Percentiles rank a stretch among this genome's conserved stretches.
These are phyloP conservation scores for Suillus brevipes DNA, from an alignment of 768 basidiomycete species.

Conservation along the genomic window DNA sequence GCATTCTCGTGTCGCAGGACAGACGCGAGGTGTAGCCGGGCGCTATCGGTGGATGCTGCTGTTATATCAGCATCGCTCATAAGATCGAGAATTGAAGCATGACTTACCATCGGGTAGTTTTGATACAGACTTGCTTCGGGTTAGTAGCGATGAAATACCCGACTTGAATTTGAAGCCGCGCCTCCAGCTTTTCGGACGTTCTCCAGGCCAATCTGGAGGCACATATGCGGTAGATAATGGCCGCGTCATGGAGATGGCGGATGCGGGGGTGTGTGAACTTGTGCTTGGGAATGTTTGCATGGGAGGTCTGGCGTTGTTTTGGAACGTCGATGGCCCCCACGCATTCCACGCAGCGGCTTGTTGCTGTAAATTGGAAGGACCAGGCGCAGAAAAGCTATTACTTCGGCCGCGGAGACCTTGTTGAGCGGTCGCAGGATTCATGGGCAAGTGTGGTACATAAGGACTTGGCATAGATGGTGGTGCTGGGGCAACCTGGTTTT, in stretches of 20 bases:
- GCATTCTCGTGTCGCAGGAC: slow-evolving; percentile 24
- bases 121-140: slow-evolving; percentile 21
- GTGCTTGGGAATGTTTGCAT: slow-evolving; percentile 15
- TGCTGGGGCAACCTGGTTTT: slow-evolving; percentile 10
- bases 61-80: slow-evolving; percentile 1
- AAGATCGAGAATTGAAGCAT: neutral
- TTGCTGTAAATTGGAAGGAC: slow-evolving; percentile 15
- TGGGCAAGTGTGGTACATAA: slow-evolving; percentile 28
- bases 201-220: slow-evolving; percentile 16
- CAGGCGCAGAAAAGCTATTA: slow-evolving; percentile 5
- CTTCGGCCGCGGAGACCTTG: slow-evolving; percentile 8
- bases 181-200: slow-evolving; percentile 31
- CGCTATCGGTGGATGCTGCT: slow-evolving; percentile 25
- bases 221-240: slow-evolving; percentile 5
- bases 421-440: slow-evolving; percentile 8
- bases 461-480: slow-evolving; percentile 29
- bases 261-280: slow-evolving; percentile 23
- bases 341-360: slow-evolving; percentile 9
- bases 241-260: neutral
- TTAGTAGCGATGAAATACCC: slow-evolving; percentile 30
- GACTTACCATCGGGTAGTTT: slow-evolving; percentile 23
- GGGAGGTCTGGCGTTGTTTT: slow-evolving; percentile 20
- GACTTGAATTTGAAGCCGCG: slow-evolving; percentile 35
- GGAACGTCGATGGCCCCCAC: slow-evolving; percentile 21
- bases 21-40: slow-evolving; percentile 26